Evolutionary conservation across 140 eudicot genomes (phyloP).

Genomic region (Bidens hawaiensis): DNA sequence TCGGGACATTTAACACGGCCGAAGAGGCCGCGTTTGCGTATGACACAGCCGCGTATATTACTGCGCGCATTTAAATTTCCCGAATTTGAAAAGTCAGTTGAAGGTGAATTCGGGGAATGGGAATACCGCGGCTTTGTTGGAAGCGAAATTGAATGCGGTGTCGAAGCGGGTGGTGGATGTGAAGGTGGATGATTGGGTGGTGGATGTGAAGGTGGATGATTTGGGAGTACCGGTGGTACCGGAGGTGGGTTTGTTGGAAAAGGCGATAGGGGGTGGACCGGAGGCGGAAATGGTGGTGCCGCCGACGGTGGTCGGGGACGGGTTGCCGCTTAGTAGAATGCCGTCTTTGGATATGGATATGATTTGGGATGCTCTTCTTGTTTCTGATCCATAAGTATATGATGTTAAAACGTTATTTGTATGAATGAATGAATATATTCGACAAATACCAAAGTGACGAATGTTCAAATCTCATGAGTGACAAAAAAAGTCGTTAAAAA

Average conservation of each 20-base stretch:
- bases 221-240: slow-evolving; percentile 10
- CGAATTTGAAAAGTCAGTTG: slow-evolving; percentile 55
- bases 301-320: slow-evolving; percentile 41
- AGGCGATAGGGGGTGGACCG: slow-evolving; percentile 4
- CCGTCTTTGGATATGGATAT: slow-evolving; percentile 90
- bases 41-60: slow-evolving; percentile 82
- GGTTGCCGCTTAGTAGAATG: slow-evolving; percentile 71
- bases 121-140: slow-evolving; percentile 57
- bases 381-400: slow-evolving; percentile 44
- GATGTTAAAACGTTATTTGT: not conserved
- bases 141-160: slow-evolving; percentile 56
- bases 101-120: slow-evolving; percentile 44
- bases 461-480: no score
- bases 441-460: no score
- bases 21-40: slow-evolving; percentile 86
- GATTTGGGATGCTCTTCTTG: slow-evolving; percentile 87
- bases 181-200: slow-evolving; percentile 6
- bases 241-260: not conserved
- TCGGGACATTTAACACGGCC: slow-evolving; percentile 75
- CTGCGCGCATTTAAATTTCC: slow-evolving; percentile 73
- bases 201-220: no score
- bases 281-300: slow-evolving; percentile 30
- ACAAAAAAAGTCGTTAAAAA: no score
- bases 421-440: slow-evolving; percentile 7
- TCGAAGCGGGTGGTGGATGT: slow-evolving; percentile 18